Evolutionary conservation across 805 yeast species (phyloP).

Genomic region (Ogataea minuta): DNA sequence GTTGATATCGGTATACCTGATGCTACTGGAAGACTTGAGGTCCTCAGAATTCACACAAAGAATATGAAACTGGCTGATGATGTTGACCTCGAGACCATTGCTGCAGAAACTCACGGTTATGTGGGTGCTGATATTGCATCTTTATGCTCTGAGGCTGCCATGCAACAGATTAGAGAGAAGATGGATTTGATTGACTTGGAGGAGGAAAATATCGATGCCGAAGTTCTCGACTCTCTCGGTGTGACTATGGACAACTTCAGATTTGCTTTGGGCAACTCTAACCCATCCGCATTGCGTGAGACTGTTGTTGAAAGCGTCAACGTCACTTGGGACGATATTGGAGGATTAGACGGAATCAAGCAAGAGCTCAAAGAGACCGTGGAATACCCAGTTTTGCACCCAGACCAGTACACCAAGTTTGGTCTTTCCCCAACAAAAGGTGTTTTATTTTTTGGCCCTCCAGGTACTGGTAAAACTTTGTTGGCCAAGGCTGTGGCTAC

Average conservation of each 20-base stretch:
- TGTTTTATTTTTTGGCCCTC: slow-evolving; percentile 98
- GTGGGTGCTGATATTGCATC: slow-evolving; percentile 99
- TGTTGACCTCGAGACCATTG: slow-evolving; percentile 93
- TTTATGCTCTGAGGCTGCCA: slow-evolving; percentile 99
- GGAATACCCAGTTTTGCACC: slow-evolving; percentile 97
- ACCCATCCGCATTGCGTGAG: slow-evolving; percentile 98
- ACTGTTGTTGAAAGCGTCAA: slow-evolving; percentile 98
- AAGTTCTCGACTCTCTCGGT: slow-evolving; percentile 90
- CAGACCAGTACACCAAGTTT: slow-evolving; percentile 97
- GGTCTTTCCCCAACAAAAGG: slow-evolving; percentile 98
- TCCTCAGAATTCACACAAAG: slow-evolving; percentile 94
- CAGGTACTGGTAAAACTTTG: slow-evolving; percentile 99
- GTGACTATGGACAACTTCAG: slow-evolving; percentile 99
- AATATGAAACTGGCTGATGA: slow-evolving; percentile 96
- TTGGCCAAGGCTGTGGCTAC: slow-evolving; percentile 99
- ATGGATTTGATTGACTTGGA: slow-evolving; percentile 97
- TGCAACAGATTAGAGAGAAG: slow-evolving; percentile 99
- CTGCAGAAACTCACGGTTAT: slow-evolving; percentile 97
- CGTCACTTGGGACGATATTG: slow-evolving; percentile 99
- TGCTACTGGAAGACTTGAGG: slow-evolving; percentile 97
- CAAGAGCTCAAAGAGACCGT: slow-evolving; percentile 97
- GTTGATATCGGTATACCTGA: slow-evolving; percentile 93
- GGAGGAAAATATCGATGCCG: slow-evolving; percentile 96
- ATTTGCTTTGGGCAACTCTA: slow-evolving; percentile 95
- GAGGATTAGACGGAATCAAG: slow-evolving; percentile 96